These are phyloP conservation scores for Trametes punicea DNA, from an alignment of 768 basidiomycete species.

Conservation along the genomic window DNA sequence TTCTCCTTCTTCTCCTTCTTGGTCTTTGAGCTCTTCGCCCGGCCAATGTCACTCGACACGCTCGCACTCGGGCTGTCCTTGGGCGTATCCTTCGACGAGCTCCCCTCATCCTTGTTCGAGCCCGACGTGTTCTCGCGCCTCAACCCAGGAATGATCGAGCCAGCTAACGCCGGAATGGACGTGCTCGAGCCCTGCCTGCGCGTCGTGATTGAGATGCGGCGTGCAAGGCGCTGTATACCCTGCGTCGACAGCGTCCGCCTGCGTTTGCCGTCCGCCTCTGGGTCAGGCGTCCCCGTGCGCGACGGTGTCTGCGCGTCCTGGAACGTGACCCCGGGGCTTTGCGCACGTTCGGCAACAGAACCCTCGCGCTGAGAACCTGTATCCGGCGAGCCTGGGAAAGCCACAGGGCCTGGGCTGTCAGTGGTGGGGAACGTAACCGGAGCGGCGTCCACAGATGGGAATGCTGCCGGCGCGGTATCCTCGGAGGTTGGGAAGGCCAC, in stretches of 20 bases:
- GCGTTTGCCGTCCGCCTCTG: slow-evolving; percentile 71
- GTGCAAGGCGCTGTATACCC: slow-evolving; percentile 79
- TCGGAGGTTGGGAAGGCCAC: slow-evolving; percentile 33
- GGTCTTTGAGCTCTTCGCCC: slow-evolving; percentile 42
- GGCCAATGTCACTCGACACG: slow-evolving; percentile 51
- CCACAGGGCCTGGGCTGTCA: slow-evolving; percentile 26
- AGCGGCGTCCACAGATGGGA: slow-evolving; percentile 25
- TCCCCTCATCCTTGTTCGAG: slow-evolving; percentile 23
- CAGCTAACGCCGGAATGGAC: slow-evolving; percentile 40
- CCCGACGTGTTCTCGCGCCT: slow-evolving; percentile 48
- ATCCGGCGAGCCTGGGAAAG: slow-evolving; percentile 34
- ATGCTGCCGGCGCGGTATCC: slow-evolving; percentile 27
- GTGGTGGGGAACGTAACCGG: slow-evolving; percentile 36
- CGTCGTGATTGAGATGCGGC: slow-evolving; percentile 65
- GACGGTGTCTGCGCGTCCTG: slow-evolving; percentile 56
- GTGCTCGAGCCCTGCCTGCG: slow-evolving; percentile 51
- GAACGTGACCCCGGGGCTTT: slow-evolving; percentile 60
- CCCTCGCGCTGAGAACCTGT: slow-evolving; percentile 32
- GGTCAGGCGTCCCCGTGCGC: slow-evolving; percentile 70
- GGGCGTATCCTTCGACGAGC: slow-evolving; percentile 17
- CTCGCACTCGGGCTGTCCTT: slow-evolving; percentile 58
- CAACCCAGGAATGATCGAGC: slow-evolving; percentile 46
- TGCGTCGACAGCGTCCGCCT: slow-evolving; percentile 75
- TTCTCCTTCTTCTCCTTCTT: slow-evolving; percentile 61
- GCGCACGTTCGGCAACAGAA: slow-evolving; percentile 27